Evolutionary conservation across 495 filamentous ascomycete genomes (phyloP).

Genomic region (Neurospora tetraspora): DNA sequence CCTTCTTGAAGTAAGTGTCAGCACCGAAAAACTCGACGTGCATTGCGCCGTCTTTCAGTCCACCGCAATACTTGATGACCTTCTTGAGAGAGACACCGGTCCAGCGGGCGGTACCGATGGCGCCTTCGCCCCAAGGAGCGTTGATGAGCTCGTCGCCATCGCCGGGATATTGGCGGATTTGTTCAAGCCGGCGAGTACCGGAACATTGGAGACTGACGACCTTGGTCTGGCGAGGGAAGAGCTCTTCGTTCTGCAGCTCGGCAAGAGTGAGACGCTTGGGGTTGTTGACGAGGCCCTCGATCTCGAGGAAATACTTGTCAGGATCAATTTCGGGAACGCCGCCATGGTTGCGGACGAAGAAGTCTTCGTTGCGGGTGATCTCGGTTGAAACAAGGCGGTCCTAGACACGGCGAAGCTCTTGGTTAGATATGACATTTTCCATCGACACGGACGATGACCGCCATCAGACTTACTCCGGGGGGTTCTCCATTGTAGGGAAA

Average conservation of each 20-base stretch:
- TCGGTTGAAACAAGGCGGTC: constrained; percentile 20
- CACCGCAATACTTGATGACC: constrained; percentile 56
- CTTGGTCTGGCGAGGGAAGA: constrained; percentile 46
- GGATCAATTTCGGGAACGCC: constrained; percentile 50
- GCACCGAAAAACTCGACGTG: constrained; percentile 57
- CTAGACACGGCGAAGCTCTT: not conserved
- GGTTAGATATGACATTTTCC: not conserved
- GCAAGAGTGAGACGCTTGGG: constrained; percentile 43
- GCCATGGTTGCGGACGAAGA: constrained; percentile 61
- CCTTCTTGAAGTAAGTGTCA: constrained; percentile 60
- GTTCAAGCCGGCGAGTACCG: constrained; percentile 59
- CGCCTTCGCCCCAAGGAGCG: constrained; percentile 57
- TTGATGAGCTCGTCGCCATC: constrained; percentile 62
- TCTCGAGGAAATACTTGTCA: constrained; percentile 37
- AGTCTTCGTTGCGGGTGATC: constrained; percentile 49
- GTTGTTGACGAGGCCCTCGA: constrained; percentile 48
- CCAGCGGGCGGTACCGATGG: constrained; percentile 55
- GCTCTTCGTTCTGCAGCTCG: constrained; percentile 45
- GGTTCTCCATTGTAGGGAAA: constrained; percentile 67
- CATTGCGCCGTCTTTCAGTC: constrained; percentile 40
- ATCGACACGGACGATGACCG: not conserved
- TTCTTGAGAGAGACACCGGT: constrained; percentile 54
- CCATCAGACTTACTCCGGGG: constrained; percentile 20
- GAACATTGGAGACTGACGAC: constrained; percentile 56
- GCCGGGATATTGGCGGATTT: constrained; percentile 51